Evolutionary conservation across 495 filamentous ascomycete species (phyloP).

Genomic region (Rhizodiscina lignyota): DNA sequence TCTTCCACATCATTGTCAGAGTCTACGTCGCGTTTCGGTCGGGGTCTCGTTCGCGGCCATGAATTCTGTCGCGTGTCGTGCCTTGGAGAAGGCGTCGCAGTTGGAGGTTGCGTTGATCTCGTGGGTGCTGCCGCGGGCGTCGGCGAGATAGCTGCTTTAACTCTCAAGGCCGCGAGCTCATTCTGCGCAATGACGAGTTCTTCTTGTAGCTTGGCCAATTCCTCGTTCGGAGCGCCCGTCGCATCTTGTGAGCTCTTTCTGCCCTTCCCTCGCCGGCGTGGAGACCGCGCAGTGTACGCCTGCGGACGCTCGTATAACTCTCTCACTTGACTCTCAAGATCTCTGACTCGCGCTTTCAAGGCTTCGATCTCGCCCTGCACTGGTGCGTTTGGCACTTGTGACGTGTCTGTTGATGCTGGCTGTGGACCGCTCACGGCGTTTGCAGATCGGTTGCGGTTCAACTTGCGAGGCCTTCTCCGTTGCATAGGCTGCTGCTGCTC

Average conservation of each 20-base stretch:
- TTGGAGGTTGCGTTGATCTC: too few relatives aligned
- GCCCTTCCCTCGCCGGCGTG: not conserved
- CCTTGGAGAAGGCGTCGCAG: too few relatives aligned
- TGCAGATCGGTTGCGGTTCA: too few relatives aligned
- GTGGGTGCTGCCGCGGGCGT: not conserved
- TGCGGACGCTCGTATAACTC: not conserved
- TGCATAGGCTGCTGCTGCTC: too few relatives aligned
- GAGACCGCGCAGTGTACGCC: not conserved
- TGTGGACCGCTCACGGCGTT: too few relatives aligned
- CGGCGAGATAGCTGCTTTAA: not conserved
- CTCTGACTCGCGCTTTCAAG: not conserved
- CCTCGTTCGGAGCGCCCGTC: not conserved
- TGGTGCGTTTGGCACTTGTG: too few relatives aligned
- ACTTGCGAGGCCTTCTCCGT: too few relatives aligned
- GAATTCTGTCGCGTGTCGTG: not conserved
- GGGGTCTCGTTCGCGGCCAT: too few relatives aligned
- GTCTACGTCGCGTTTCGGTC: not conserved
- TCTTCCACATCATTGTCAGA: not conserved
- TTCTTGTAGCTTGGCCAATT: not conserved
- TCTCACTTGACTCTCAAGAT: not conserved
- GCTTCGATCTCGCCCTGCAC: constrained; percentile 5
- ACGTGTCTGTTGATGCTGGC: too few relatives aligned
- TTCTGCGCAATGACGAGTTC: not conserved
- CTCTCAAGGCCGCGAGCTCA: not conserved
- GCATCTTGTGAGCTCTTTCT: not conserved